Evolutionary conservation across 1,139 yeast species (phyloP).

Genomic region (Tardiomyces blankii): DNA sequence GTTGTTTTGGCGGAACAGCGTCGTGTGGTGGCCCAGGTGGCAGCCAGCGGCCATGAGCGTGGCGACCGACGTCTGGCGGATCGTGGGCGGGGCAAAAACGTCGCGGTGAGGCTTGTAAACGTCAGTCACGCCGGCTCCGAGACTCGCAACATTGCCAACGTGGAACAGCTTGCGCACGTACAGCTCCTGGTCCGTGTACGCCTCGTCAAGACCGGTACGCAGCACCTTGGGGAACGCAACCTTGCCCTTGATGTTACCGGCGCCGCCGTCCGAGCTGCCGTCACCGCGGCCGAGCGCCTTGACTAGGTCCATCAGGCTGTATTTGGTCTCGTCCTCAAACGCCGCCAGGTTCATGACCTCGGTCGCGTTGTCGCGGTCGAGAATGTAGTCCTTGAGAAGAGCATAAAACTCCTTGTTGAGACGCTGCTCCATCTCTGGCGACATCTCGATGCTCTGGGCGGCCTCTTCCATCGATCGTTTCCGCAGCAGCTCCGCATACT

Average conservation of each 20-base stretch:
- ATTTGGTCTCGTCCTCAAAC: conserved; percentile 8
- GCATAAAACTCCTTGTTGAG: conserved; percentile 19
- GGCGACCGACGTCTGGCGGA: conserved; percentile 49
- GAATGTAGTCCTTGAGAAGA: conserved; percentile 21
- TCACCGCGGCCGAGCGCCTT: no score
- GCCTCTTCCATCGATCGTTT: background rate
- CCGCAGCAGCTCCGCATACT: no score
- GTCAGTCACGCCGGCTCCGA: conserved; percentile 57
- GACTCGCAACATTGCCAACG: conserved; percentile 36
- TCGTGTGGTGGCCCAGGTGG: conserved; percentile 82
- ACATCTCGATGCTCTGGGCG: conserved; percentile 5
- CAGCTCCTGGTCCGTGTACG: conserved; percentile 68
- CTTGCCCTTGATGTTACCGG: conserved; percentile 18
- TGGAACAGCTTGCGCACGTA: conserved; percentile 57
- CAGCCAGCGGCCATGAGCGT: conserved; percentile 85
- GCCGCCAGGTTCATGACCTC: no score
- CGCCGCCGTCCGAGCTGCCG: background rate
- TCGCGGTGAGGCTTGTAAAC: conserved; percentile 65
- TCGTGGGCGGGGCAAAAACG: conserved; percentile 44
- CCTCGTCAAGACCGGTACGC: conserved; percentile 28
- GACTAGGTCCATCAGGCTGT: conserved; percentile 2
- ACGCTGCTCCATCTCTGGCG: conserved; percentile 16
- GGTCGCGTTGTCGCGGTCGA: conserved; percentile 13
- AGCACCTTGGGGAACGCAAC: conserved; percentile 28
- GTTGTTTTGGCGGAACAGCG: conserved; percentile 72